These are phyloP conservation scores for Botrytis galanthina DNA, from an alignment of 2,329 filamentous ascomycete genomes.

Conservation along the genomic window DNA sequence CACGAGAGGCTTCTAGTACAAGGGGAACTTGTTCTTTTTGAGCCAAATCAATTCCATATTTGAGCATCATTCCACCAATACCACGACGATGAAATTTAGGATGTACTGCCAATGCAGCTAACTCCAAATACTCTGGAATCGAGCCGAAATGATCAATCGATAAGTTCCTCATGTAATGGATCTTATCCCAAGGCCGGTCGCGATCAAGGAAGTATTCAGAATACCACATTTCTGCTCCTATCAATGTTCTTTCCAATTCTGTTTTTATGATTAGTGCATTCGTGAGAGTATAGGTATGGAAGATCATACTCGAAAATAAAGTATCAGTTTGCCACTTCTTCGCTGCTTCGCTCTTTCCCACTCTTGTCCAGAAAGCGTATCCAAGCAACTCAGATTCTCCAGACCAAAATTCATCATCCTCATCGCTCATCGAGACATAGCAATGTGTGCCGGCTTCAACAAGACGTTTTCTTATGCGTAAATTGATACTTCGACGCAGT, in stretches of 20 bases:
- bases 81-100: constrained; percentile 17
- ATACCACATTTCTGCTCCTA: constrained; percentile 13
- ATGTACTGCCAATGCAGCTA: constrained; percentile 4
- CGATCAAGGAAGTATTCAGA: constrained; percentile 7
- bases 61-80: constrained; percentile 14
- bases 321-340: constrained; percentile 14
- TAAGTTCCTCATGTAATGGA: not conserved
- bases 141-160: constrained; percentile 3
- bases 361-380: constrained; percentile 12
- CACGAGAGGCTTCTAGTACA: constrained; percentile 12
- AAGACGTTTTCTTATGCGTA: not conserved
- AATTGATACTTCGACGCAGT: not conserved
- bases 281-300: not conserved
- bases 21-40: constrained; percentile 14
- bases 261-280: not conserved
- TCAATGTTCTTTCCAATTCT: constrained; percentile 16
- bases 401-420: constrained; percentile 15
- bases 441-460: not conserved
- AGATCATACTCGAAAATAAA: constrained; percentile 4
- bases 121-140: constrained; percentile 7
- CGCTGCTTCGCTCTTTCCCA: constrained; percentile 10
- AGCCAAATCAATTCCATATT: constrained; percentile 14
- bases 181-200: constrained; percentile 13
- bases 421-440: constrained; percentile 8
- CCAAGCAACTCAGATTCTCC: constrained; percentile 12